These are phyloP conservation scores for Alternaria triticina DNA, from an alignment of 2,329 filamentous ascomycete genomes.

Conservation along the genomic window DNA sequence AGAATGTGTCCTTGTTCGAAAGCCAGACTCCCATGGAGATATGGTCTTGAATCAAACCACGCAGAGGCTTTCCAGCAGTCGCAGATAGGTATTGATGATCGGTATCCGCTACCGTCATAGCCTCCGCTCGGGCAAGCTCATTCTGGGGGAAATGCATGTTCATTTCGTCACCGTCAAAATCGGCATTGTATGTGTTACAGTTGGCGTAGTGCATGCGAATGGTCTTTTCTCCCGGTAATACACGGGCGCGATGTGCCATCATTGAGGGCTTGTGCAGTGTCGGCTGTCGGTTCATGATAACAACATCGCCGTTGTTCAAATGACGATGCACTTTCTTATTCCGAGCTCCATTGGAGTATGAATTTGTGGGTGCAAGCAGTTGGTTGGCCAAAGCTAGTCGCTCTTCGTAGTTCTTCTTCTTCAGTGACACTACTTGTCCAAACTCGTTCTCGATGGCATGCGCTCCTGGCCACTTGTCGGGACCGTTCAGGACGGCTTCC, in stretches of 20 bases:
- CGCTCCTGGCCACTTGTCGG: constrained; percentile 92
- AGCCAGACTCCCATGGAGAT: constrained; percentile 92
- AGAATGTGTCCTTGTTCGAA: constrained; percentile 90
- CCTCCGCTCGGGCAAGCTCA: constrained; percentile 90
- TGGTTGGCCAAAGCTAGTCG: constrained; percentile 90
- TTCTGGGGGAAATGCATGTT: constrained; percentile 99
- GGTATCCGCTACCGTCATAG: constrained; percentile 90
- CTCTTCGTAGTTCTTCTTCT: constrained; percentile 87
- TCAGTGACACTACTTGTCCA: constrained; percentile 86
- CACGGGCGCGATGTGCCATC: constrained; percentile 94
- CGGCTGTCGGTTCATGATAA: constrained; percentile 98
- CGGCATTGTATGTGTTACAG: constrained; percentile 98
- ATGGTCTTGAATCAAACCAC: constrained; percentile 98
- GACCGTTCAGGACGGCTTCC: constrained; percentile 93
- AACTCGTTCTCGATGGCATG: constrained; percentile 95
- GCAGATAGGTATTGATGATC: constrained; percentile 96
- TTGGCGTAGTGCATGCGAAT: constrained; percentile 99
- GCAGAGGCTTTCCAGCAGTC: constrained; percentile 88
- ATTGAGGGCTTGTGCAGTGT: constrained; percentile 98
- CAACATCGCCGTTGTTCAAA: constrained; percentile 94
- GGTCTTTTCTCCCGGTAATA: constrained; percentile 92
- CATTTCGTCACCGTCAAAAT: constrained; percentile 99
- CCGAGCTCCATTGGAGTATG: constrained; percentile 73
- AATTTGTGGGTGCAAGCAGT: constrained; percentile 82
- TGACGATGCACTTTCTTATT: constrained; percentile 98